Evolutionary conservation across 768 basidiomycete genomes (phyloP).

Genomic region (Amanita inopinata): DNA sequence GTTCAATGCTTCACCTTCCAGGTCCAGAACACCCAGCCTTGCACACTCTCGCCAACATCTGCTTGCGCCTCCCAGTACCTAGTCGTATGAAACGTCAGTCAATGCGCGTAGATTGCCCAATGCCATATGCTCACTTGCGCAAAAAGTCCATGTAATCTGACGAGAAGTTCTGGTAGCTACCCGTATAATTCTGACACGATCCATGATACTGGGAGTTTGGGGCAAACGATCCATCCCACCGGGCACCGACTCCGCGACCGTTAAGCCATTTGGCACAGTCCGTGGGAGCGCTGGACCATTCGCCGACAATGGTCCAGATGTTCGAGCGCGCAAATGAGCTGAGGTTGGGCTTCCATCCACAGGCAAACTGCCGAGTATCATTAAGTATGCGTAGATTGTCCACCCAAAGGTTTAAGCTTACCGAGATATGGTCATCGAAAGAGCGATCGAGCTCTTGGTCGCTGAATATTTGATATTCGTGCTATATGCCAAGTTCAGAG

Average conservation of each 20-base stretch:
- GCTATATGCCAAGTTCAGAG: conserved; percentile 24
- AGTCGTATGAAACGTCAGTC: neutral
- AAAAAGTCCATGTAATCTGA: conserved; percentile 53
- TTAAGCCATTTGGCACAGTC: conserved; percentile 78
- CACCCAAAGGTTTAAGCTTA: conserved; percentile 18
- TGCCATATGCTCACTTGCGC: conserved; percentile 33
- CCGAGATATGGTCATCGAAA: conserved; percentile 46
- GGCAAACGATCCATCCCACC: conserved; percentile 50
- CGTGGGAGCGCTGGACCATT: conserved; percentile 69
- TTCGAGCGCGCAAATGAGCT: conserved; percentile 38
- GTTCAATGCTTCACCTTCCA: conserved; percentile 49
- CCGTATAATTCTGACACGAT: conserved; percentile 54
- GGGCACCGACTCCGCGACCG: conserved; percentile 59
- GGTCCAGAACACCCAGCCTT: conserved; percentile 72
- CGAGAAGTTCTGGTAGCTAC: conserved; percentile 47
- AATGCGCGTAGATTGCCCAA: neutral
- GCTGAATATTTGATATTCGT: conserved; percentile 71
- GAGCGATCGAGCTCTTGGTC: conserved; percentile 42
- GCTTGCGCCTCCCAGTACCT: conserved; percentile 80
- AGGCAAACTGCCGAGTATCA: conserved; percentile 34
- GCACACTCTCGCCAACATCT: conserved; percentile 57
- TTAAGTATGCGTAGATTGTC: neutral
- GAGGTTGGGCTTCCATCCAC: conserved; percentile 37
- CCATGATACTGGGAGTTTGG: conserved; percentile 41
- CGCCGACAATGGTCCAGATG: conserved; percentile 70